phyloP scores from a whole-genome alignment of 768 basidiomycete species.

The Suillus decipiens region DNA sequence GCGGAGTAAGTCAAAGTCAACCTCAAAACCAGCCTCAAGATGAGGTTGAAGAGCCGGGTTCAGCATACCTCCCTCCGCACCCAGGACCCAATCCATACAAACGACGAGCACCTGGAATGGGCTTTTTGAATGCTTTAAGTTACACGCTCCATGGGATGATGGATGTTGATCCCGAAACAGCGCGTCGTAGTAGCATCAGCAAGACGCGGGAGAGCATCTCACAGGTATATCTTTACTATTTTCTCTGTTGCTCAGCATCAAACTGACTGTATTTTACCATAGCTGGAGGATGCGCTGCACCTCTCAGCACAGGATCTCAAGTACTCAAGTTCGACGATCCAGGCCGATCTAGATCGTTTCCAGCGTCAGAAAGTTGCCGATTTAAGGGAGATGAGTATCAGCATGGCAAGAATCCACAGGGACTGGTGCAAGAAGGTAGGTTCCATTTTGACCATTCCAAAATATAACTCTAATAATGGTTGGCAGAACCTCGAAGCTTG shows the following conservation, averaged over 20 bases:
- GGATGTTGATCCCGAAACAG: constrained; percentile 97
- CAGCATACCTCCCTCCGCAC: constrained; percentile 68
- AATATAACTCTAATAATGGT: constrained; percentile 20
- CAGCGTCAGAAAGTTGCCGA: constrained; percentile 99
- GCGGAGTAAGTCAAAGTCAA: constrained; percentile 23
- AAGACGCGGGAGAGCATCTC: constrained; percentile 94
- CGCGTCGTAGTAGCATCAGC: constrained; percentile 87
- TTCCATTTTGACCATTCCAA: constrained; percentile 11
- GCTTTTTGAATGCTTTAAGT: constrained; percentile 85
- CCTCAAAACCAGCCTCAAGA: constrained; percentile 23
- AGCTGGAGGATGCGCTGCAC: constrained; percentile 96
- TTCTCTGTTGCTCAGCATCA: constrained; percentile 13
- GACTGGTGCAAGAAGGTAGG: constrained; percentile 96
- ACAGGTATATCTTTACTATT: constrained; percentile 56
- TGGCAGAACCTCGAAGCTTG: constrained; percentile 94
- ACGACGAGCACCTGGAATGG: constrained; percentile 74
- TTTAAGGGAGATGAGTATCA: constrained; percentile 89
- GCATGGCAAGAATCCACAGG: constrained; percentile 85
- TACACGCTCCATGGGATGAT: constrained; percentile 98
- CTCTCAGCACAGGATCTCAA: constrained; percentile 92
- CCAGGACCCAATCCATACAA: constrained; percentile 74
- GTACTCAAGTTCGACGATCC: constrained; percentile 94
- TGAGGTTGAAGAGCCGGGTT: constrained; percentile 44
- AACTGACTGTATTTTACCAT: constrained; percentile 21
- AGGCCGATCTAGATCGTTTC: constrained; percentile 96